Evolutionary conservation across 495 filamentous ascomycete genomes (phyloP), one percentile per base, ranked within the genome.

Genomic region (Aspergillus cavernicola): DNA sequence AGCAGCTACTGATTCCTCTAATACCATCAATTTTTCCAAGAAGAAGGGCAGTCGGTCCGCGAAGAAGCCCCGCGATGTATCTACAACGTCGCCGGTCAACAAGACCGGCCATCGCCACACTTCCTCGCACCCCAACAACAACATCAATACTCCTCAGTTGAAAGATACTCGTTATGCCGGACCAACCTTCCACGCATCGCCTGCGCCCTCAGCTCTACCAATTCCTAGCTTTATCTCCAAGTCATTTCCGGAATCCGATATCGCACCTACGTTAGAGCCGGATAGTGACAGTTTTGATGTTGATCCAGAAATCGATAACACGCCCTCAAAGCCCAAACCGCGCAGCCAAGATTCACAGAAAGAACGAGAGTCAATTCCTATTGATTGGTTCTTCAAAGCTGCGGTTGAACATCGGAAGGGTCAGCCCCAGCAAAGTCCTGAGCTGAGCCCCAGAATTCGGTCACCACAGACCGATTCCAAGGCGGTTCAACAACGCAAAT

Each of bases 161-260:
- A 75, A 73, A 54, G 67, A 72, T 23, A 66, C 53, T 79, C 89
- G 52, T 33, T 99, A 96, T 68, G 93, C 93, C 12, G 93, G 93
- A 13, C 88, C 92, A 13, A 95, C 89, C 0, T 99, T 99, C 68
- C 92, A 97, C 65, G 87, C 89, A 10, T 99, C 93, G 2, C 93
- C 93, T 12, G 92, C 91, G 3, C 88, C 95, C 2, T 92, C 91
- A 3, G 82, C 89, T n/a, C 79, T 99, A 5, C 95, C 95, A 0
- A 88, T 96, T 36, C 93, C 93, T 1, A 93, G 84, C 65, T 96
- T 96, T 66, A 81, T 96, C 47, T 88, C 87, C n/a, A 92, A 85
- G 50, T 86, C 89, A 0, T 74, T 90, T 11, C 84, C 86, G 6
- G 84, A 87, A 40, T 67, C 71, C 2, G 69, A 74, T 19, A 63